phyloP scores from a whole-genome alignment of 768 basidiomycete species.

The Galerina marginata region DNA sequence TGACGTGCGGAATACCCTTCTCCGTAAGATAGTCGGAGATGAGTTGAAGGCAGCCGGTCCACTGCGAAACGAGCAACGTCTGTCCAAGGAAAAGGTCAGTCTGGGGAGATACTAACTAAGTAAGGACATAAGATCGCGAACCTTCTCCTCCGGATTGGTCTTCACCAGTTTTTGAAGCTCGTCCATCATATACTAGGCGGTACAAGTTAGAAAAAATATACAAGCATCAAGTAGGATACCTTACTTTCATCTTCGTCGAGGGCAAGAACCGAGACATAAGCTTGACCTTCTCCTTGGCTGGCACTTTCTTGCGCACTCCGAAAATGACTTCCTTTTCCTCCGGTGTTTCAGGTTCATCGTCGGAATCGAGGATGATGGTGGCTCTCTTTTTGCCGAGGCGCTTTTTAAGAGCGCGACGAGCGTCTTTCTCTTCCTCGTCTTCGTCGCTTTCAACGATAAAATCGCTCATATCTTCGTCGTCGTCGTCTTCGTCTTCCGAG shows the following conservation, averaged over 20 bases:
- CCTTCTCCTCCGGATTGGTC: constrained; percentile 66
- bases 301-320: constrained; percentile 34
- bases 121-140: constrained; percentile 20
- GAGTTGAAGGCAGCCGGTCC: constrained; percentile 68
- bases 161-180: constrained; percentile 49
- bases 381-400: constrained; percentile 42
- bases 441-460: constrained; percentile 60
- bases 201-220: background rate
- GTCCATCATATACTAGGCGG: constrained; percentile 62
- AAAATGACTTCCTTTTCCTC: constrained; percentile 50
- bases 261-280: constrained; percentile 63
- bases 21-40: constrained; percentile 67
- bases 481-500: constrained; percentile 39
- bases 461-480: constrained; percentile 51
- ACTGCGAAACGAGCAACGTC: constrained; percentile 73
- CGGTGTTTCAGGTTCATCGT: constrained; percentile 44
- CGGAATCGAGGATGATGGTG: constrained; percentile 48
- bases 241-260: constrained; percentile 78
- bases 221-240: constrained; percentile 13
- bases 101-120: background rate
- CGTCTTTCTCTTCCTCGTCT: constrained; percentile 60
- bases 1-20: constrained; percentile 57
- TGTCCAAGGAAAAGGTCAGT: constrained; percentile 23
- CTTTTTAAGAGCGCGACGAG: constrained; percentile 42
- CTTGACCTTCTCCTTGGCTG: constrained; percentile 41